Evolutionary conservation across 306 rosid genomes (phyloP).

Genomic region (Cercis canadensis): DNA sequence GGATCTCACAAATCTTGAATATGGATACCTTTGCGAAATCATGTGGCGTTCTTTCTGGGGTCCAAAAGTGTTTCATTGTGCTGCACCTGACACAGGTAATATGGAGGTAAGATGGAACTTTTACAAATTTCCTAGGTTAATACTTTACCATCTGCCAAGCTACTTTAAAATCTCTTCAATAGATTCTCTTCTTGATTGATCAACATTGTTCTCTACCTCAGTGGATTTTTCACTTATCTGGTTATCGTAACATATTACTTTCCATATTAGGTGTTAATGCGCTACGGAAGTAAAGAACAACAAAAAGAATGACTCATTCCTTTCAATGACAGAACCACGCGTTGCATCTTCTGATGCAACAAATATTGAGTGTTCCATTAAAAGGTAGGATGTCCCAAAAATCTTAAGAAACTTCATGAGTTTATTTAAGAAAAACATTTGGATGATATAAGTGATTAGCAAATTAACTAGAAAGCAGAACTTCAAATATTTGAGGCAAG

Average conservation of each 20-base stretch:
- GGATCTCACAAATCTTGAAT: slow-evolving; percentile 71
- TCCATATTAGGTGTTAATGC: slow-evolving; percentile 57
- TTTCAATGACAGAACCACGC: slow-evolving; percentile 65
- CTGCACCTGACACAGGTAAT: slow-evolving; percentile 73
- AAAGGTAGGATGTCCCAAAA: slow-evolving; percentile 44
- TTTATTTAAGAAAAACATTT: too few relatives aligned
- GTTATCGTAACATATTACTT: too few relatives aligned
- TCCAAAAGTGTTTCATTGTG: slow-evolving; percentile 67
- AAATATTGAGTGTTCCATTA: slow-evolving; percentile 61
- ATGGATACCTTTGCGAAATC: slow-evolving; percentile 67
- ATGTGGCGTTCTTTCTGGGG: slow-evolving; percentile 78
- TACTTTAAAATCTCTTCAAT: too few relatives aligned
- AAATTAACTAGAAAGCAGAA: background rate
- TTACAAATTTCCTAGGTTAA: background rate
- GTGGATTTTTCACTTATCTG: background rate
- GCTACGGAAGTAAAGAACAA: slow-evolving; percentile 60
- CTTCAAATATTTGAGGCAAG: background rate
- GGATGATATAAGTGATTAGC: background rate
- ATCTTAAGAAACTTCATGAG: background rate
- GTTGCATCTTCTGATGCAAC: slow-evolving; percentile 73
- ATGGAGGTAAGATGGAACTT: slow-evolving; percentile 58
- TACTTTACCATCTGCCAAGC: too few relatives aligned
- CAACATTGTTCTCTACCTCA: background rate
- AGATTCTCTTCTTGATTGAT: background rate
- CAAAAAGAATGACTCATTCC: slow-evolving; percentile 64